These are phyloP conservation scores for Boletus pseudopeckii DNA, from an alignment of 768 basidiomycete species.

Conservation along the genomic window DNA sequence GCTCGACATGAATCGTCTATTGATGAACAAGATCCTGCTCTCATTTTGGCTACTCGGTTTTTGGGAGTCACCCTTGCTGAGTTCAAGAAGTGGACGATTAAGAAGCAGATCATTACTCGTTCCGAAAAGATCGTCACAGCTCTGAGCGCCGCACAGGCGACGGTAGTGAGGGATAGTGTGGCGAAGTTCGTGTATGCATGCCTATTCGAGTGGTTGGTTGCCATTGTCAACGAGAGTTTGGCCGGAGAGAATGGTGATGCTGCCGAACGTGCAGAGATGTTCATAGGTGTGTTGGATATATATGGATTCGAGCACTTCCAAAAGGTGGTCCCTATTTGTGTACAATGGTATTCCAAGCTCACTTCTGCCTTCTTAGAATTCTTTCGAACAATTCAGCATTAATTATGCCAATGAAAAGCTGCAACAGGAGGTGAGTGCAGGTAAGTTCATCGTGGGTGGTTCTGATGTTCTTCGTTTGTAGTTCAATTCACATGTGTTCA, in stretches of 20 bases:
- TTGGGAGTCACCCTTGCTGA: slow-evolving; percentile 86
- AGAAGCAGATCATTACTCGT: slow-evolving; percentile 94
- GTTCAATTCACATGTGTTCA: slow-evolving; percentile 99
- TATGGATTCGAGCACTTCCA: slow-evolving; percentile 98
- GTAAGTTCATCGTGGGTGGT: neutral
- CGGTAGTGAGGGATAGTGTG: slow-evolving; percentile 92
- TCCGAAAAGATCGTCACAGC: slow-evolving; percentile 93
- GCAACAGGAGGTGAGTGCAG: slow-evolving; percentile 80
- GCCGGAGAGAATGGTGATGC: slow-evolving; percentile 94
- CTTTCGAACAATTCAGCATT: slow-evolving; percentile 98
- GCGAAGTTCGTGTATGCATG: slow-evolving; percentile 99
- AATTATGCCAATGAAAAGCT: slow-evolving; percentile 99
- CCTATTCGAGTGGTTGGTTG: slow-evolving; percentile 97
- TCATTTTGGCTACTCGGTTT: slow-evolving; percentile 81
- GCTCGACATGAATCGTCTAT: slow-evolving; percentile 79
- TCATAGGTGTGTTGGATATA: slow-evolving; percentile 98
- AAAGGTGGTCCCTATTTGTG: slow-evolving; percentile 51
- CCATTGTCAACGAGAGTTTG: slow-evolving; percentile 95
- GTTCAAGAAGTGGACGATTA: slow-evolving; percentile 98
- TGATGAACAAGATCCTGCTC: slow-evolving; percentile 76
- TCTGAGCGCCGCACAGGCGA: slow-evolving; percentile 84
- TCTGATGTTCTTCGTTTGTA: slow-evolving; percentile 32
- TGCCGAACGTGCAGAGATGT: slow-evolving; percentile 90
- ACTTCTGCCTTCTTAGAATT: slow-evolving; percentile 50
- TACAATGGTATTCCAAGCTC: neutral